phyloP scores from a whole-genome alignment of 371 early-diverging fungal genomes.

The Basidiobolus meristosporus region DNA sequence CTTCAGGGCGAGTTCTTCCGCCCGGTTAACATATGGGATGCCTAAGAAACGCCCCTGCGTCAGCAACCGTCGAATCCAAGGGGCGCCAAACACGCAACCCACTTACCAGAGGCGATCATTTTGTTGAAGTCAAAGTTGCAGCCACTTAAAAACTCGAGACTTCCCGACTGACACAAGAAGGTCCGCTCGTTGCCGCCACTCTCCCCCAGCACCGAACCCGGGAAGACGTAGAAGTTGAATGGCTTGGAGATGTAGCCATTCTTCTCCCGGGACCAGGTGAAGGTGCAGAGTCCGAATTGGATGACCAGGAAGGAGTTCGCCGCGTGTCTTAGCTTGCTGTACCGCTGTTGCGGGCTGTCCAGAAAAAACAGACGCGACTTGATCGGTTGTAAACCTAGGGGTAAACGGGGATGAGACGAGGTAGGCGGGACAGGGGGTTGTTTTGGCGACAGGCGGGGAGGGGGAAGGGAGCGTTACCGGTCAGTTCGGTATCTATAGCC shows the following conservation, averaged over 20 bases:
- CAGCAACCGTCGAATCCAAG: too few relatives aligned
- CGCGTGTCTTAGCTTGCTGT: background rate
- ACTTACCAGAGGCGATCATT: constrained; percentile 10
- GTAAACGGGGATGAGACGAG: background rate
- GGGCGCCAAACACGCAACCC: too few relatives aligned
- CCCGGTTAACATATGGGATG: too few relatives aligned
- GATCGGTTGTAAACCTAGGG: background rate
- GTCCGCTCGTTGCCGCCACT: constrained; percentile 17
- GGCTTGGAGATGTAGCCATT: constrained; percentile 28
- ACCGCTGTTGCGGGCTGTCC: background rate
- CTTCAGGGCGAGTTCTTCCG: too few relatives aligned
- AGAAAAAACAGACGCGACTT: background rate
- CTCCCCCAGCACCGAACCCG: constrained; percentile 16
- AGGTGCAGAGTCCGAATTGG: constrained; percentile 46
- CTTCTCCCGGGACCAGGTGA: constrained; percentile 18
- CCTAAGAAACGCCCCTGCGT: too few relatives aligned
- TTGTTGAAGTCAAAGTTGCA: constrained; percentile 42
- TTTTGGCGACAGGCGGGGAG: background rate
- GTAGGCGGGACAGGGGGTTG: too few relatives aligned
- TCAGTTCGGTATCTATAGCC: background rate
- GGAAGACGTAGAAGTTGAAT: constrained; percentile 54
- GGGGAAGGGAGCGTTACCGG: background rate
- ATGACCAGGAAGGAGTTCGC: constrained; percentile 17
- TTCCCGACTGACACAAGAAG: constrained; percentile 35
- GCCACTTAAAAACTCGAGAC: constrained; percentile 35